Evolutionary conservation across 2,329 filamentous ascomycete species (phyloP), one percentile per base, ranked within the genome.

Genomic region (Scleromitrula shiraiana): DNA sequence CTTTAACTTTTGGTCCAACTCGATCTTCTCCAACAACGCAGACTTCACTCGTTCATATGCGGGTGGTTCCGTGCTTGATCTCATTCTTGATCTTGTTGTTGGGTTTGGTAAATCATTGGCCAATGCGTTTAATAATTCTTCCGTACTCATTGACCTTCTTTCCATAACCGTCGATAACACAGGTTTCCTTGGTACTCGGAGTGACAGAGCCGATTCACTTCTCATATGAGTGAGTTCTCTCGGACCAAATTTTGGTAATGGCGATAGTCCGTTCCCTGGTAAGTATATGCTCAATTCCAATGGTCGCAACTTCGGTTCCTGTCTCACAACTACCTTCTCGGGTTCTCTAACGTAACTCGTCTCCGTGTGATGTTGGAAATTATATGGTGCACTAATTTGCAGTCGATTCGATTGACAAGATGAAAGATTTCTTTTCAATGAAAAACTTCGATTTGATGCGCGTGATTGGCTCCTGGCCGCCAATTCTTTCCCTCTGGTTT

Each of bases 1-100:
- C 49, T 71, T 72, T 62, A 83, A 71, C 36, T 80, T 63, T 48
- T 67, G 68, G 47, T 83, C 80, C 53, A 77, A 68, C 59, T 83
- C 78, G 46, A 76, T 65, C 67, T 57, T 62, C 48, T 65, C 62
- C 30, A 62, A 55, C 7, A 65, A 38, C 37, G 59, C 59, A 9
- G 56, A 59, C 45, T 60, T 61, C 14, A 65, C 58, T 38, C 62
- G 50, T 37, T 62, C 59, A 43, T 61, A 63, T 10, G 53, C 47
- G 35, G 54, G 57, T n/a, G 61, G 57, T 22, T 60, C 60, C 0
- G 61, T 63, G 35, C 54, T 53, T 2, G 60, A 51, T 47, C 60
- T 55, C 5, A 64, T 39, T 33, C 60, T 56, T 36, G 59, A 58
- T 45, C 53, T 50, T 19, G 54, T 51, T 37, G 57, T 61, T 7